phyloP scores from a whole-genome alignment of 148 eudicot species.

The Amaranthus hypochondriacus region DNA sequence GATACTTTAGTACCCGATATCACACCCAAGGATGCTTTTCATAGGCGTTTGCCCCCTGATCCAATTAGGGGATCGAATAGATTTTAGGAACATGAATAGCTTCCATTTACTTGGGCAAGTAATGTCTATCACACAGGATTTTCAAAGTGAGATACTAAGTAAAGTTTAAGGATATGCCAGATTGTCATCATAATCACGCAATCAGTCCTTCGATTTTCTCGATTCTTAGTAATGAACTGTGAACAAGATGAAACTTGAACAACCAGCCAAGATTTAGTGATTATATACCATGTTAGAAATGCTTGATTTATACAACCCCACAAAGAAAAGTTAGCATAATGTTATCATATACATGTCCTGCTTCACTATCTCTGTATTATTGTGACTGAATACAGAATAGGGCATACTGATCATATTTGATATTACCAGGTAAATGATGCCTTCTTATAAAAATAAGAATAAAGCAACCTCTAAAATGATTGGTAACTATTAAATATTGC shows the following conservation, averaged over 20 bases:
- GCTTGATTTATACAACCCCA: not conserved
- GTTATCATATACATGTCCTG: not conserved
- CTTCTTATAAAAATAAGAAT: not conserved
- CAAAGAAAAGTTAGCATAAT: not conserved
- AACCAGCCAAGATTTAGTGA: not conserved
- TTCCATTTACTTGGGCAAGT: not conserved
- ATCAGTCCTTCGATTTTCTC: not conserved
- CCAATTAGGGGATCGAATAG: too few species aligned
- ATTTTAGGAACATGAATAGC: too few species aligned
- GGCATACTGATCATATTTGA: not conserved
- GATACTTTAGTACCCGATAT: not conserved
- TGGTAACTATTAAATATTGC: not conserved
- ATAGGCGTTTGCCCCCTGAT: too few species aligned
- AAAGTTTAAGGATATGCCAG: not conserved
- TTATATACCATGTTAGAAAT: not conserved
- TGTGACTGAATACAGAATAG: not conserved
- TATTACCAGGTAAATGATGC: not conserved
- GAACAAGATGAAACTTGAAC: not conserved
- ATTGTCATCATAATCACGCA: not conserved
- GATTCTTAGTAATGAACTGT: not conserved
- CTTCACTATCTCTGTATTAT: not conserved
- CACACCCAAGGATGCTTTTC: not conserved
- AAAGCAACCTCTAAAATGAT: not conserved
- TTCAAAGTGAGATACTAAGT: not conserved
- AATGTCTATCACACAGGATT: not conserved